Evolutionary conservation across 1,139 yeast species (phyloP).

Genomic region (Yarrowia galli): DNA sequence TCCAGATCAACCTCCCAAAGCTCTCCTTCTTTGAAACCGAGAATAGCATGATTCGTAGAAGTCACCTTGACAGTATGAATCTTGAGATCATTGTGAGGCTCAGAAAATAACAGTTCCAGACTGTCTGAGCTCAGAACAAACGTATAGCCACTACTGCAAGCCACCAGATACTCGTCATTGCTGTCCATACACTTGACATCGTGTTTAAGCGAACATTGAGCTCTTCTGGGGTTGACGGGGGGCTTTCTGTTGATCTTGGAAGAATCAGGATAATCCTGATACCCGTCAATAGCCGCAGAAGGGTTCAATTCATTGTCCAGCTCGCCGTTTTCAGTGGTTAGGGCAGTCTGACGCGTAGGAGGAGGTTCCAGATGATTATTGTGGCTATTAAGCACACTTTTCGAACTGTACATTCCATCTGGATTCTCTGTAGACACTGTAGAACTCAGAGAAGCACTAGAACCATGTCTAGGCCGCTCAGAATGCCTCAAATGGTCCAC

Average conservation of each 20-base stretch:
- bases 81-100: slow-evolving; percentile 17
- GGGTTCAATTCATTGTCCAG: slow-evolving; percentile 18
- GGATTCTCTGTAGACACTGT: background rate
- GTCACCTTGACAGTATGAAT: slow-evolving; percentile 2
- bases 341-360: slow-evolving; percentile 16
- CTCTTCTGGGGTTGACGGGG: slow-evolving; percentile 46
- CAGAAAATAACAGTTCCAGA: slow-evolving; percentile 14
- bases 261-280: slow-evolving; percentile 48
- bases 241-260: slow-evolving; percentile 51
- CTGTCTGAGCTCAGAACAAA: slow-evolving; percentile 5
- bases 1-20: slow-evolving; percentile 49
- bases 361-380: slow-evolving; percentile 8
- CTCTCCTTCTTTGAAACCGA: slow-evolving; percentile 53
- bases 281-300: slow-evolving; percentile 21
- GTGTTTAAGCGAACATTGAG: slow-evolving; percentile 45
- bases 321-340: slow-evolving; percentile 10
- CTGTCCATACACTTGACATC: slow-evolving; percentile 46
- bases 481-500: background rate
- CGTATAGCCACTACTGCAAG: slow-evolving; percentile 12
- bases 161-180: slow-evolving; percentile 45
- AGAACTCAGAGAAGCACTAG: slow-evolving; percentile 3
- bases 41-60: slow-evolving; percentile 44
- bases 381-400: background rate
- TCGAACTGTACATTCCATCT: slow-evolving; percentile 11
- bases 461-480: background rate